Evolutionary conservation across 495 filamentous ascomycete genomes (phyloP), one percentile per base, ranked within the genome.

Genomic region (Xylaria flabelliformis): DNA sequence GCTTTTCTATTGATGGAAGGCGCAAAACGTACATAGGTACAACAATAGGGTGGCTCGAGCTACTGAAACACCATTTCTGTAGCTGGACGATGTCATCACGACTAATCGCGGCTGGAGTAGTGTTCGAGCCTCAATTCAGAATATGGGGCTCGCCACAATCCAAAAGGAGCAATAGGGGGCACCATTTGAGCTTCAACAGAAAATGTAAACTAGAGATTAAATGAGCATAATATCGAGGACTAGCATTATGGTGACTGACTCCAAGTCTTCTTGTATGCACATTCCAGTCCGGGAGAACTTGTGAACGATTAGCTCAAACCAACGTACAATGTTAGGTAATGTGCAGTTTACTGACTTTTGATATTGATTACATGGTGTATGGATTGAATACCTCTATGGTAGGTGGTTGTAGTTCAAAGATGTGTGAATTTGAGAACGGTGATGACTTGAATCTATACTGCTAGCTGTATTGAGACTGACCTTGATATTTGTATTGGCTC

Each of bases 21-120:
- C 34, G 44, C 36, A 39, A 51, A 69, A 39, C 67, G 55, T 69
- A 69, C 55, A 61, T 69, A 61, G 67, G 53, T 69, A 69, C 56
- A 69, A 50, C 5, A 48, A 10, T 9, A 62, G 24, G 41, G 24
- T 17, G 13, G 24, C 64, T 53, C 8, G 12, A 67, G 13, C n/a
- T 17, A 10, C 5, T 9, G 48, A 42, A 42, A 0, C 3, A 64
- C 13, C 9, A 42, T 29, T 42, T 46, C n/a, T 46, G 58, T 9
- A 17, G 46, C 29, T 21, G n/a, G 46, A 41, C 42, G 44, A 61
- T 69, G 55, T 69, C 67, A 69, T 69, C 67, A 51, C 67, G 44
- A 51, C 41, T 69, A 50, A 61, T 55, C 41, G 55, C 44, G 29
- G 67, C 55, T 29, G 67, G 67, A 9, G 13, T 17, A 44, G 50